Conservation (phyloP, 352 stramenopile species). For the Pilasporangium apinafurcum region DNA sequence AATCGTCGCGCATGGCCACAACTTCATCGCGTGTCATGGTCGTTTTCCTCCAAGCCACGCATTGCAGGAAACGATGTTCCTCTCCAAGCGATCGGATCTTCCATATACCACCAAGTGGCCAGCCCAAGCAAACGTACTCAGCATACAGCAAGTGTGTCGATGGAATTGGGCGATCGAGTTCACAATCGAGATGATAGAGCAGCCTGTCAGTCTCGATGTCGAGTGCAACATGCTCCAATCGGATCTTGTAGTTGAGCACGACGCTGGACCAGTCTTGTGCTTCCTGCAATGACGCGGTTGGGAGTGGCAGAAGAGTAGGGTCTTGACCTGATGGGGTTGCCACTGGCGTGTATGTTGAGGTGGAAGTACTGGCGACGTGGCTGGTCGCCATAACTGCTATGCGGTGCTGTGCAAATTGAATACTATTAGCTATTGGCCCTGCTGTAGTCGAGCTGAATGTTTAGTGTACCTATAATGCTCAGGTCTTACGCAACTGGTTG, state of each 20-base stretch:
- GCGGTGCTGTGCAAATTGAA: too few relatives aligned
- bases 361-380: too few relatives aligned
- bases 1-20: slow-evolving; percentile 24
- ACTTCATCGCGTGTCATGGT: slow-evolving; percentile 34
- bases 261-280: slow-evolving; percentile 39
- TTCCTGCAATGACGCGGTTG: slow-evolving; percentile 4
- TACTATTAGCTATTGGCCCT: too few relatives aligned
- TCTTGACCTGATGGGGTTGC: background rate
- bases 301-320: background rate
- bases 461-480: too few relatives aligned
- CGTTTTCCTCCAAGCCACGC: slow-evolving; percentile 42
- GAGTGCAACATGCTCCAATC: slow-evolving; percentile 34
- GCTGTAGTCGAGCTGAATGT: too few relatives aligned
- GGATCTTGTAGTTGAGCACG: slow-evolving; percentile 29
- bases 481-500: too few relatives aligned
- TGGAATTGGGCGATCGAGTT: slow-evolving; percentile 32
- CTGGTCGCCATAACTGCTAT: too few relatives aligned
- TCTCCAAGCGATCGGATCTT: slow-evolving; percentile 25
- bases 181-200: slow-evolving; percentile 36
- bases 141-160: slow-evolving; percentile 16
- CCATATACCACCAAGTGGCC: slow-evolving; percentile 46
- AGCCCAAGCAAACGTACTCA: slow-evolving; percentile 38
- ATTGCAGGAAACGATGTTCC: slow-evolving; percentile 22
- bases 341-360: background rate
- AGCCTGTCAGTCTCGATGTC: slow-evolving; percentile 39